Base-by-base conservation (phyloP, 352 stramenopile genomes). In the Blastocystis sp. region DNA sequence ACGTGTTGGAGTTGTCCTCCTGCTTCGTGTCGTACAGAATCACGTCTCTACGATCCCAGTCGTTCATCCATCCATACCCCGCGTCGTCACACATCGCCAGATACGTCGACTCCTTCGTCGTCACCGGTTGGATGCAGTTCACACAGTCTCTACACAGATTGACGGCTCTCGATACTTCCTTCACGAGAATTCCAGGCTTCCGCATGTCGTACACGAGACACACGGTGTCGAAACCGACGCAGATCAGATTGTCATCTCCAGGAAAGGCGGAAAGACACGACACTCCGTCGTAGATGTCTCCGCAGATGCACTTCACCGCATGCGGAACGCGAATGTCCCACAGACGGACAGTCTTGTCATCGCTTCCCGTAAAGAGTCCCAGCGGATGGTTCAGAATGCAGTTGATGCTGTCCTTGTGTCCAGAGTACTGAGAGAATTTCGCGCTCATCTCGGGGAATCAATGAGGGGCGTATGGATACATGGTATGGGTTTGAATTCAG, bases 321-420 rank as follows among this genome's bases (percentile, higher is more conserved):
- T 40, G 40, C 27, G 56, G 46, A n/a, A 46, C 6, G 14, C 67
- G 67, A 3, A 42, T 8, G 57, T 78, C 67, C 67, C 67, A 78
- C 32, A 59, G 9, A 32, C 67, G 38, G 29, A 78, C 67, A 29
- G 67, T 78, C 42, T 38, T 78, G 36, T 78, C 67, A n/a, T 78
- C 67, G 21, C 38, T 59, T 61, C 67, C 67, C 27, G 38, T 63
- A 1, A 61, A 32, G 14, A 78, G 18, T 32, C 67, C 67, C 14
- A 78, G 14, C 18, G 67, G 67, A 57, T 78, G 67, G 29, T 61
- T 61, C n/a, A 78, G n/a, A 16, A 78, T 78, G 18, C 34, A 78
- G 18, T 42, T 78, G 3, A 78, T 40, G 57, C 4, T 56, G 24
- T 78, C 42, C 40, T 78, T 59, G n/a, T 78, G 67, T 78, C 67